Evolutionary conservation across 2,329 filamentous ascomycete species (phyloP), one percentile per base, ranked within the genome.

Genomic region (Coleophoma eucalyptorum): DNA sequence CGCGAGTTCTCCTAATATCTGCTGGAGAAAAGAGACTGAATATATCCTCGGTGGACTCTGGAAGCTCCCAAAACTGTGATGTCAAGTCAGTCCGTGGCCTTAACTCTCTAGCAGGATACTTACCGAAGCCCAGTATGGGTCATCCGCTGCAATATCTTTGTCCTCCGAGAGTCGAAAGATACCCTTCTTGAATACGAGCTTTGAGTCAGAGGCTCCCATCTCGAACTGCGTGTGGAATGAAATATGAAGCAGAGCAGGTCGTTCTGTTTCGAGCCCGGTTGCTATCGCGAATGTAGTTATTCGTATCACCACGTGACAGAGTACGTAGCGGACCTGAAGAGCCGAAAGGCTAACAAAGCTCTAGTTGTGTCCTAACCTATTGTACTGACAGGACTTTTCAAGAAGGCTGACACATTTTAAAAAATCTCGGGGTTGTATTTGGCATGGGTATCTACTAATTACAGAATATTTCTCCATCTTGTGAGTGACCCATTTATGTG

Each of bases 191-290:
- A 99, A 97, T 67, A 93, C 90, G 67, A 97, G 85, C 80, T 97
- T 97, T 65, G 93, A 97, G 75, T 97, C 93, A 73, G 93, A 97
- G 67, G 93, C 93, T 72, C 94, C 94, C 94, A 99, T 99, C 38
- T 48, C 65, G 55, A 56, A 51, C 51, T 58, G 56, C 38, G 48
- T 16, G 48, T 55, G 41, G 56, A 61, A 65, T 65, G 26, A 26
- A 26, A 26, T 26, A 8, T 26, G 26, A 26, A 8, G 26, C 26
- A 26, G 26, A 26, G 26, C 26, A 26, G 26, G 26, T 26, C 26
- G 26, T 26, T 26, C 10, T 8, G 6, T 26, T 26, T 26, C 6
- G 10, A 26, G 26, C 26, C 26, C 4, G 10, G 10, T 8, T 26
- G 26, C 26, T 26, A 26, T 26, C 26, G 26, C 26, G 26, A 26